A percentile compares a stretch with the other conserved stretches of the same genome.
Evolutionary conservation across 1,139 yeast genomes (phyloP).

Genomic region (Chernovozyma sophiae-reginae): DNA sequence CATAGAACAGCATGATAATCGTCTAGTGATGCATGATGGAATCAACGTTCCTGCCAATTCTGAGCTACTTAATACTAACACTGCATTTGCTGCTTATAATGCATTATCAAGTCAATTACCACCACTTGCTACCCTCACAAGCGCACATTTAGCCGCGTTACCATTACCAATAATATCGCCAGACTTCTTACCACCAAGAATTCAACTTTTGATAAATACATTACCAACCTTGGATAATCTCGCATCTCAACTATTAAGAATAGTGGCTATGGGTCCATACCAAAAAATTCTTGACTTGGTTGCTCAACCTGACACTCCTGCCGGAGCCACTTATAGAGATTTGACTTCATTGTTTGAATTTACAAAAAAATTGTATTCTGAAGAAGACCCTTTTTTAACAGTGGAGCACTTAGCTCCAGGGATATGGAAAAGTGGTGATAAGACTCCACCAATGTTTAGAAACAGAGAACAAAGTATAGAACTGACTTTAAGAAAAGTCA

Average conservation of each 20-base stretch:
- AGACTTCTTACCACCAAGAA: constrained; percentile 52
- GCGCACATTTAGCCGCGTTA: constrained; percentile 54
- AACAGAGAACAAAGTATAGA: constrained; percentile 64
- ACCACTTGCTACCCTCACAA: constrained; percentile 36
- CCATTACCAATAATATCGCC: constrained; percentile 57
- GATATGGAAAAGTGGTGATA: constrained; percentile 60
- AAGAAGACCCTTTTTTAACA: constrained; percentile 63
- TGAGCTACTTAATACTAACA: constrained; percentile 38
- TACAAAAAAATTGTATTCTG: constrained; percentile 58
- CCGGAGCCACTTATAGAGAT: constrained; percentile 71
- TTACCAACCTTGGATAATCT: constrained; percentile 72
- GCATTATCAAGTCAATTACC: constrained; percentile 39
- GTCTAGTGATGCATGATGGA: constrained; percentile 20
- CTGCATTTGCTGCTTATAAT: constrained; percentile 43
- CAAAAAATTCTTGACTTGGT: constrained; percentile 71
- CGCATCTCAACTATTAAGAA: constrained; percentile 67
- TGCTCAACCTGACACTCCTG: constrained; percentile 66
- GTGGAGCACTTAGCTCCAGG: constrained; percentile 62
- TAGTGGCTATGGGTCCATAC: constrained; percentile 66
- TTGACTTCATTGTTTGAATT: constrained; percentile 74
- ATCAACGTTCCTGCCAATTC: constrained; percentile 37
- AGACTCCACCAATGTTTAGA: constrained; percentile 53
- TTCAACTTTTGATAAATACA: constrained; percentile 59
- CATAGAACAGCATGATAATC: not conserved
- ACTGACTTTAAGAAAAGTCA: constrained; percentile 74